Conservation (phyloP, 306 rosid genomes). For the Crotalaria pallida region DNA sequence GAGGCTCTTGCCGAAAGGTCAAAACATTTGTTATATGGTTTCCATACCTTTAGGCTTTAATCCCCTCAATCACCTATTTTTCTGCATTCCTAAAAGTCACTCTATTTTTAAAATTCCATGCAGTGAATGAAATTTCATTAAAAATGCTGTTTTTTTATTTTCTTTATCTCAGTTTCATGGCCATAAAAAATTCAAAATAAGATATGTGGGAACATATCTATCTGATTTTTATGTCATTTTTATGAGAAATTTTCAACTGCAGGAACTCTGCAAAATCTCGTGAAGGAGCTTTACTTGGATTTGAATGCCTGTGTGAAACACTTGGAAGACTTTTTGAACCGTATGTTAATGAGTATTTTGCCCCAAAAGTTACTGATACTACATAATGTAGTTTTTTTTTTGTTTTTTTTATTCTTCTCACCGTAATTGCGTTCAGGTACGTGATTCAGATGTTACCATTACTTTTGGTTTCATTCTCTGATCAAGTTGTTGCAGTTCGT, state of each 20-base stretch:
- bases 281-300: constrained; percentile 92
- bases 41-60: neutral
- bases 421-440: constrained; percentile 52
- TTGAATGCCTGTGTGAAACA: constrained; percentile 95
- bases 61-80: neutral
- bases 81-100: neutral
- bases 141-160: neutral
- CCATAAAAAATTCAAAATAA: neutral
- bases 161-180: neutral
- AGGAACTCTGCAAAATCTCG: constrained; percentile 94
- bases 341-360: constrained; percentile 40
- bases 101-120: neutral
- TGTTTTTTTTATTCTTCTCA: constrained; percentile 6
- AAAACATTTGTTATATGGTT: constrained; percentile 9
- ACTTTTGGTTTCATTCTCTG: constrained; percentile 93
- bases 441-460: constrained; percentile 90
- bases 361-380: constrained; percentile 1
- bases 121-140: neutral
- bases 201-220: neutral
- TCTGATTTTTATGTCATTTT: neutral
- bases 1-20: constrained; percentile 86
- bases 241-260: constrained; percentile 20
- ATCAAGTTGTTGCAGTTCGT: constrained; percentile 95
- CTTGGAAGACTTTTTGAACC: constrained; percentile 95
- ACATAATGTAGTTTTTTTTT: neutral